Evolutionary conservation across 1,284 basidiomycete species (phyloP), one percentile per base, ranked within the genome.

Genomic region (Leccinum proximum): DNA sequence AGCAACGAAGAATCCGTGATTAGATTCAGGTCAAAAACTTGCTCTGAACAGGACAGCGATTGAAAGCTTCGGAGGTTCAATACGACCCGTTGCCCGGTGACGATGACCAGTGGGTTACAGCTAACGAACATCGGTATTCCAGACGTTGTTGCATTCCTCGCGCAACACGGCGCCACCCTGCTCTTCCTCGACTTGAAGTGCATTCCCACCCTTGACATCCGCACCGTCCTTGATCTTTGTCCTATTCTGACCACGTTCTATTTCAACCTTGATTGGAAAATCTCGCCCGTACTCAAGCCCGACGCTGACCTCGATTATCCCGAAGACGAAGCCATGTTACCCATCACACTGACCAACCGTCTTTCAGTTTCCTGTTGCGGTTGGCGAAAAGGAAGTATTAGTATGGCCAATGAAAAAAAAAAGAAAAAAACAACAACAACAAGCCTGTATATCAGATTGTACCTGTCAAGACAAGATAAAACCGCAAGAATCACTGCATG

Each of bases 261-360:
- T 22, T 91, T 92, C 78, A 91, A 89, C 70, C 83, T 81, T 13
- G 90, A 92, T 72, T 91, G 90, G 89, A 79, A 78, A 38, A 73
- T 84, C 4, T 65, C 75, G 0, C 77, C 79, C 0, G 72, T 73
- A 16, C 73, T 69, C 2, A 69, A 77, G 66, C 70, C 70, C 1
- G 66, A 74, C n/a, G 54, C 65, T 5, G 9, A 75, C 60, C 70
- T 70, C 4, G 73, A 75, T n/a, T 54, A 69, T 33, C 64, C 65
- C 5, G 71, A 77, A 65, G 68, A 72, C 66, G 72, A 76, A 50
- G 68, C 69, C n/a, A 70, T 72, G 68, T 67, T 70, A 2, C 72
- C 70, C 4, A 72, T 77, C 60, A 68, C 70, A 16, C 72, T 89
- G 10, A 80, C 83, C 3, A 74, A 79, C 50, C 74, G 76, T 10